Conservation (phyloP, 2,329 filamentous ascomycete species). For the Colletotrichum siamense region DNA sequence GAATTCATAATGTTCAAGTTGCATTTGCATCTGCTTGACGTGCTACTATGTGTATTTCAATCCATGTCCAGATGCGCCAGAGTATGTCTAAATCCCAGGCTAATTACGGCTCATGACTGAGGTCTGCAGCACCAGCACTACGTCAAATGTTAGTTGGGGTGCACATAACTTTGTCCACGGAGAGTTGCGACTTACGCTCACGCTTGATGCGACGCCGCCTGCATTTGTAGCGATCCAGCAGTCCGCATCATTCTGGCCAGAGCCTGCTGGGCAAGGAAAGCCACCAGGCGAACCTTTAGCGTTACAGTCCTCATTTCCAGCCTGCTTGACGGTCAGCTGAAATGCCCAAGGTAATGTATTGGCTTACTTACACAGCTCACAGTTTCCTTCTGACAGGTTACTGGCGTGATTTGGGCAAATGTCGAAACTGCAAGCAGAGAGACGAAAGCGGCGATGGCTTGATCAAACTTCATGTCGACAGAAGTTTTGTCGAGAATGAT, state of each 20-base stretch:
- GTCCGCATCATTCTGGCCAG: not conserved
- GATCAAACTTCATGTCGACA: not conserved
- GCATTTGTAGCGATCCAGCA: not conserved
- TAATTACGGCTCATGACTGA: not conserved
- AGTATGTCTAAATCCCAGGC: not conserved
- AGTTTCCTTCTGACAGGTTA: not conserved
- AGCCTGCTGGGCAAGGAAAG: not conserved
- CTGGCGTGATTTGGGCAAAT: not conserved
- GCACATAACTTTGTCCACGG: not conserved
- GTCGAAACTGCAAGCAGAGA: not conserved
- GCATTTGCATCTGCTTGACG: not conserved
- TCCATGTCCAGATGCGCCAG: rapidly evolving
- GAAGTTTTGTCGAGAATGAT: not conserved
- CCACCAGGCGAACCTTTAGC: not conserved
- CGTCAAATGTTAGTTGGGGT: not conserved
- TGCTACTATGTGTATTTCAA: not conserved
- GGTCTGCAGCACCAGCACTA: not conserved
- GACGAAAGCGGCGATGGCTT: not conserved
- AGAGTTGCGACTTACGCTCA: not conserved
- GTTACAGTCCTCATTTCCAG: not conserved
- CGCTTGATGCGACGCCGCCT: not conserved
- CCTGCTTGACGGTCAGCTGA: not conserved
- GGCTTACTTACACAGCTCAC: not conserved
- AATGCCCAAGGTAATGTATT: not conserved
- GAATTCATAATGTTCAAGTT: not conserved